phyloP scores from a whole-genome alignment of 257 asterid species.

The Forsythia viridissima region DNA sequence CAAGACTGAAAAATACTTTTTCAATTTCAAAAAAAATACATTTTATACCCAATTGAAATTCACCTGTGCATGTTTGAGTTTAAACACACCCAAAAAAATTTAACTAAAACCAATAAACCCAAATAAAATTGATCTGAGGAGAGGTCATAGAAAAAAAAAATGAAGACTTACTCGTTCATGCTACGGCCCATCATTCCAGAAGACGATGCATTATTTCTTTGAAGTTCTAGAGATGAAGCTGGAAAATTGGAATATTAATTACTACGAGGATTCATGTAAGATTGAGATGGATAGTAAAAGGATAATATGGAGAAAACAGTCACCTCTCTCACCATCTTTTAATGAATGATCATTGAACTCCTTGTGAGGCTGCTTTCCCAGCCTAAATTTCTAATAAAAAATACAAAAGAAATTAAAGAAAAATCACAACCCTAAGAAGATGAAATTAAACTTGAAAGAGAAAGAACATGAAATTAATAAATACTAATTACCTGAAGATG shows the following conservation, averaged over 20 bases:
- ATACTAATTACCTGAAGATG: constrained; percentile 75
- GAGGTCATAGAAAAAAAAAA: not conserved
- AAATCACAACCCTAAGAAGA: not conserved
- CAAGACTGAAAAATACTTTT: constrained; percentile 8
- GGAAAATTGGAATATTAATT: constrained; percentile 18
- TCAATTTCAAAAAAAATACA: not conserved
- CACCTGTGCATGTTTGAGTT: not conserved
- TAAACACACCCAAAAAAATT: not conserved
- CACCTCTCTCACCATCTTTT: constrained; percentile 76
- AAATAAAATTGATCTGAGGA: not conserved
- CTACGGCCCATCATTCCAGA: constrained; percentile 87
- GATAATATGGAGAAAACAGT: not conserved
- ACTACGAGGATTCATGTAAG: not conserved
- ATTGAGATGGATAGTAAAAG: not conserved
- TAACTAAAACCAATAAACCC: not conserved
- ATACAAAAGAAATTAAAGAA: not conserved
- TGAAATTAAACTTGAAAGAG: not conserved
- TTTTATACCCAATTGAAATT: too few relatives aligned
- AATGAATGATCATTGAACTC: constrained; percentile 89
- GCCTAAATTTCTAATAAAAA: constrained; percentile 78
- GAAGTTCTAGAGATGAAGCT: constrained; percentile 86
- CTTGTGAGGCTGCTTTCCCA: constrained; percentile 99
- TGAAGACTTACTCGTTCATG: constrained; percentile 82
- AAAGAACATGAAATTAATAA: not conserved
- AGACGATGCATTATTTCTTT: constrained; percentile 72